These are phyloP conservation scores for Endothia cerciana DNA, from an alignment of 2,329 filamentous ascomycete species.

Conservation along the genomic window DNA sequence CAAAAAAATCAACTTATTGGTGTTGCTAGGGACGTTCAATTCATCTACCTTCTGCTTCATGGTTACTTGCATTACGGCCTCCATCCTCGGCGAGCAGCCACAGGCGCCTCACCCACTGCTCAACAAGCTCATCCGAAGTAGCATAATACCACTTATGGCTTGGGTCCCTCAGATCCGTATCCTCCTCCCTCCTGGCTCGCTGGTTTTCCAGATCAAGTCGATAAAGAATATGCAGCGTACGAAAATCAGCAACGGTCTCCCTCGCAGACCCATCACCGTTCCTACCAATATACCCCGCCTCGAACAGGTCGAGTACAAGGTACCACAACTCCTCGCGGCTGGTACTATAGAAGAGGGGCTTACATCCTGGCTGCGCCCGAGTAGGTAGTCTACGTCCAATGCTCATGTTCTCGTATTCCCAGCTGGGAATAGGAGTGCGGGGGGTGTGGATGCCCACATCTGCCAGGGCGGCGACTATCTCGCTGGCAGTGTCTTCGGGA, in stretches of 20 bases:
- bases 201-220: constrained; percentile 22
- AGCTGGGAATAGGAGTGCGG: not conserved
- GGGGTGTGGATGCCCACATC: constrained; percentile 10
- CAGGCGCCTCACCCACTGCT: constrained; percentile 15
- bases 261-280: constrained; percentile 14
- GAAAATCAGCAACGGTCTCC: constrained; percentile 15
- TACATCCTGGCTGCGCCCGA: not conserved
- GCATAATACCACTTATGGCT: constrained; percentile 23
- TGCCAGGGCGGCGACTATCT: constrained; percentile 16
- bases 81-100: constrained; percentile 11
- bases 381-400: not conserved
- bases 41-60: not conserved
- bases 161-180: constrained; percentile 15
- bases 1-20: not conserved
- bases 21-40: not conserved
- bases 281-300: constrained; percentile 13
- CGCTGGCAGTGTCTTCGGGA: constrained; percentile 5
- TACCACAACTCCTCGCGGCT: constrained; percentile 21
- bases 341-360: constrained; percentile 18
- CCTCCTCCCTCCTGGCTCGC: constrained; percentile 13
- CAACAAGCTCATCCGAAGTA: constrained; percentile 16
- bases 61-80: not conserved
- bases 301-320: constrained; percentile 18
- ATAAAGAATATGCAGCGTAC: constrained; percentile 22
- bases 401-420: not conserved